A percentile compares a stretch with the other conserved stretches of the same genome.
These are phyloP conservation scores for Coniosporium apollinis DNA, from an alignment of 495 filamentous ascomycete species.

Conservation along the genomic window DNA sequence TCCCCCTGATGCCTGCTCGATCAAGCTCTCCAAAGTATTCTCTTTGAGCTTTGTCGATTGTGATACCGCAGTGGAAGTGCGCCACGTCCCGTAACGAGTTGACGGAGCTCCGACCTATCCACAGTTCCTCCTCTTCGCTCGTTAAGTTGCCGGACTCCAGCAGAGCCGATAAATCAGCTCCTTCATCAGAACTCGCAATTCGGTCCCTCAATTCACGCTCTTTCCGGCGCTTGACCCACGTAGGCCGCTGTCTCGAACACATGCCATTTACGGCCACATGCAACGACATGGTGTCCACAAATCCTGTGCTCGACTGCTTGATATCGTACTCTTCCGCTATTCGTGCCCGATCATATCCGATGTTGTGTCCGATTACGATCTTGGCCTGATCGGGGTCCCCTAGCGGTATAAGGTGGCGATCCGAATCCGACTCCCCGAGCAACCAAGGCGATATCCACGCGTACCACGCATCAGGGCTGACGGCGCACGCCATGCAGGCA, in stretches of 20 bases:
- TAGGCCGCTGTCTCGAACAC: conserved; percentile 91
- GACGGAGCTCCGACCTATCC: conserved; percentile 84
- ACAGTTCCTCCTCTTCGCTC: conserved; percentile 77
- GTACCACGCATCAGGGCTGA: conserved; percentile 80
- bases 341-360: conserved; percentile 86
- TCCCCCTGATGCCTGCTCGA: conserved; percentile 44
- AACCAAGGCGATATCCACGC: conserved; percentile 96
- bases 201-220: conserved; percentile 69
- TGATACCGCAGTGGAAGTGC: conserved; percentile 82
- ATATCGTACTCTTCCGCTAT: conserved; percentile 81
- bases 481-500: conserved; percentile 92
- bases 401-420: conserved; percentile 70
- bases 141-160: conserved; percentile 44
- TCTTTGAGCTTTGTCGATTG: conserved; percentile 78
- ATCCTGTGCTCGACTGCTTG: conserved; percentile 64
- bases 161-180: conserved; percentile 51
- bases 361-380: conserved; percentile 84
- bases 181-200: conserved; percentile 51
- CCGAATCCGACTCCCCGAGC: conserved; percentile 58
- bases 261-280: conserved; percentile 98
- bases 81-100: conserved; percentile 94
- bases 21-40: conserved; percentile 78
- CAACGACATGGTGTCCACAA: conserved; percentile 95
- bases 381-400: conserved; percentile 52
- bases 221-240: conserved; percentile 93